phyloP scores from a whole-genome alignment of 164 flowering plant species.

The Piper longum region DNA sequence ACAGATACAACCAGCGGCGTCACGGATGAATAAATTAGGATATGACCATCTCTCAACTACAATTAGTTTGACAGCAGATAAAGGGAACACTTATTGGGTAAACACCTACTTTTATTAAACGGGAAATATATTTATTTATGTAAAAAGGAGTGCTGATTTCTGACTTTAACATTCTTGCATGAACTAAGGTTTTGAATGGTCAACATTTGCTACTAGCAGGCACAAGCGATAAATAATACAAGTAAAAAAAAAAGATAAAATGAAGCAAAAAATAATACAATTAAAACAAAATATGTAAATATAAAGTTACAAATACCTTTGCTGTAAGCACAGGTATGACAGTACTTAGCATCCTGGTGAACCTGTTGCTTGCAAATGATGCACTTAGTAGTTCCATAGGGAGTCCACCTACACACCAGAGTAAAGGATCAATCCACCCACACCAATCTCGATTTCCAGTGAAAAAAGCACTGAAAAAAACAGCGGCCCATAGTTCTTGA shows the following conservation, averaged over 20 bases:
- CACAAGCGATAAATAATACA: background rate
- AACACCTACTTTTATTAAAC: no score
- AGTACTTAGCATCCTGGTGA: conserved; percentile 85
- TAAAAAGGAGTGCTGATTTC: background rate
- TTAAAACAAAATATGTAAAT: no score
- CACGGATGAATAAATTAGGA: no score
- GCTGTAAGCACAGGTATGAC: conserved; percentile 90
- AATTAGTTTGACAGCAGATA: no score
- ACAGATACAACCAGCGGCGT: conserved; percentile 6
- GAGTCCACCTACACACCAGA: conserved; percentile 66
- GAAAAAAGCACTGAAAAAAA: background rate
- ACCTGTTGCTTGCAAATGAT: conserved; percentile 98
- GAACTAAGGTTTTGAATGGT: background rate
- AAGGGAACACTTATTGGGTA: no score
- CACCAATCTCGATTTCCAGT: background rate
- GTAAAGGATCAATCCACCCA: background rate
- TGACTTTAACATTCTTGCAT: background rate
- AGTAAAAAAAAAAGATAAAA: background rate
- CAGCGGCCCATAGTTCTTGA: background rate
- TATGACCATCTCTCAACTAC: no score
- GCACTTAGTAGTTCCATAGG: conserved; percentile 84
- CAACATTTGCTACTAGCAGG: background rate
- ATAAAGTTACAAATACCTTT: conserved; percentile 41
- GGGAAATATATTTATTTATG: background rate
- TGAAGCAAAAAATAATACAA: no score